These are phyloP conservation scores for Crataegus laevigata DNA, from an alignment of 306 rosid species.

Conservation along the genomic window DNA sequence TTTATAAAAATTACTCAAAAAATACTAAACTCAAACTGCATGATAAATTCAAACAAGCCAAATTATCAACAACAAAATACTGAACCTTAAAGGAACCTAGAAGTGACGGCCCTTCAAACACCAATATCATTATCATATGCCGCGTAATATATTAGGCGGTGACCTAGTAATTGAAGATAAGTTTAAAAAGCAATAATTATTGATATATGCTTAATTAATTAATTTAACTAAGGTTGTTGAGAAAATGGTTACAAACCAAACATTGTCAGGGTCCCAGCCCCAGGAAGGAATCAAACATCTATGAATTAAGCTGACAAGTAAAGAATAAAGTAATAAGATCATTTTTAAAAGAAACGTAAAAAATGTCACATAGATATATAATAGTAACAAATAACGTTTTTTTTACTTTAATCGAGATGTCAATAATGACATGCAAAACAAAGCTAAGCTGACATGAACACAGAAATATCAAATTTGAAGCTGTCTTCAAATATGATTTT, in stretches of 20 bases:
- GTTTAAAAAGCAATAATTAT: background rate
- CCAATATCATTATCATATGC: background rate
- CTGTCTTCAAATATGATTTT: too few species aligned
- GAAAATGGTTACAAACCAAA: slow-evolving; percentile 17
- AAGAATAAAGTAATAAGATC: too few species aligned
- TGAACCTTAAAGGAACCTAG: too few species aligned
- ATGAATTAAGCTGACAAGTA: background rate
- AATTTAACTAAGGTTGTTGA: slow-evolving; percentile 1
- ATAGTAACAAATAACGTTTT: too few species aligned
- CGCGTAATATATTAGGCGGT: background rate
- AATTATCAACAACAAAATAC: too few species aligned
- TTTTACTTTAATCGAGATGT: too few species aligned
- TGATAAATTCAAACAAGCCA: too few species aligned
- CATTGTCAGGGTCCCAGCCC: slow-evolving; percentile 1
- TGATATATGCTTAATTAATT: background rate
- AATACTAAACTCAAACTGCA: fast-evolving
- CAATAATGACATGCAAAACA: too few species aligned
- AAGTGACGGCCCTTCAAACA: background rate
- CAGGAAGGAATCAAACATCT: background rate
- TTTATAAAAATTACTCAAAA: too few species aligned
- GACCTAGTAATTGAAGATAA: background rate
- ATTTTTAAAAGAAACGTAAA: fast-evolving
- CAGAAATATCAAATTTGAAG: too few species aligned
- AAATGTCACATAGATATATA: too few species aligned
- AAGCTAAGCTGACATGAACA: too few species aligned